Base-by-base conservation (phyloP, 2,329 filamentous ascomycete species). In the Fusarium sp. region DNA sequence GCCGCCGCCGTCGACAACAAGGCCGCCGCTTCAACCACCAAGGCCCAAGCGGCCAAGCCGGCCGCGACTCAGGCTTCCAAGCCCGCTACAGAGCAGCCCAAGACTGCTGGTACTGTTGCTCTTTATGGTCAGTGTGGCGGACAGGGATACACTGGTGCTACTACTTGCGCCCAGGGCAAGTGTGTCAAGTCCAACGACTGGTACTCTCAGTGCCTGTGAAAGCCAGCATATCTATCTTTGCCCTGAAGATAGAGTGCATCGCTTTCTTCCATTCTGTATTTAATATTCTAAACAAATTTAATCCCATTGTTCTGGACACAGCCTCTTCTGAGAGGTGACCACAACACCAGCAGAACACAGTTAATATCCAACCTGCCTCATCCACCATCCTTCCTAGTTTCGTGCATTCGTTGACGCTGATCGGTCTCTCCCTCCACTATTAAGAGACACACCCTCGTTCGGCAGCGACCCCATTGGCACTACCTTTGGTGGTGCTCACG, bases 161-260 rank as follows among this genome's bases (percentile, higher is more conserved):
- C 62, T 41, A 43, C 48, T 32, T 64, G 62, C 30, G 62, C 62
- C 34, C 25, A 45, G 27, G 62, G 62, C 20, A 64, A 64, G 62
- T 58, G 62, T 35, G 62, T 64, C 48, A 57, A 57, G 27, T 20
- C 37, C 27, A 64, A 57, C 20, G 62, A 58, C n/a, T 64, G 50
- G 50, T 64, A 64, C 25, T 64, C 62, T 25, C 62, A 64, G 50
- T 64, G 52, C 52, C 8, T 57, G 7, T 48, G 27, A 25, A 2
- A 25, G 43, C 14, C 4, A 48, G 14, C 8, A 16, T 48, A 48
- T 8, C 43, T 48, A 9, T 8, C 14, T 18, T 10, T 6, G 3
- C 5, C 8, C 4, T 48, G 14, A 25, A 3, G 23, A 5, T 27
- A 16, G 8, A 10, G 23, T 16, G 23, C 9, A 3, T 48, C 0